These are phyloP conservation scores for Trypanosoma grayi DNA, from an alignment of 208 protist species.

Conservation along the genomic window DNA sequence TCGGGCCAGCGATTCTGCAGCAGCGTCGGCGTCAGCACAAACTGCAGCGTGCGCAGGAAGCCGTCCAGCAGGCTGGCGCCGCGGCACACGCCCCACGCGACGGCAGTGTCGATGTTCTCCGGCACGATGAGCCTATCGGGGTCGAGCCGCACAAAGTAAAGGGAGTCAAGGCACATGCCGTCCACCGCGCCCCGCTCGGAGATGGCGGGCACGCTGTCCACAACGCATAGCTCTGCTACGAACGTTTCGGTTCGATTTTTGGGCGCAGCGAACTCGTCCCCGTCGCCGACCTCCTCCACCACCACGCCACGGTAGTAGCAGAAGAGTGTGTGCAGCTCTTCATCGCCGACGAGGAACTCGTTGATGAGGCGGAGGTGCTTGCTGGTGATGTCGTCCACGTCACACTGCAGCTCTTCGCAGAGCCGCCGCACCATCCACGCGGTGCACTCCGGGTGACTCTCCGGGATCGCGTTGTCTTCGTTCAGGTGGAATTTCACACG, in stretches of 20 bases:
- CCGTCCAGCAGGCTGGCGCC: slow-evolving; percentile 72
- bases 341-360: slow-evolving; percentile 87
- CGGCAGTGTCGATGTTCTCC: slow-evolving; percentile 81
- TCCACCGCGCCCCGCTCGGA: slow-evolving; percentile 30
- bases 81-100: slow-evolving; percentile 78
- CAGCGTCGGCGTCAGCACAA: slow-evolving; percentile 80
- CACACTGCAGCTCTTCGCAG: slow-evolving; percentile 53
- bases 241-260: background rate
- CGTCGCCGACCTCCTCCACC: background rate
- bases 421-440: slow-evolving; percentile 71
- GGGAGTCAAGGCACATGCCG: slow-evolving; percentile 47
- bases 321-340: slow-evolving; percentile 65
- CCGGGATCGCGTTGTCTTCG: slow-evolving; percentile 25
- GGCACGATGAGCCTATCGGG: slow-evolving; percentile 79
- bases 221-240: slow-evolving; percentile 18
- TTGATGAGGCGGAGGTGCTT: slow-evolving; percentile 56
- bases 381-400: slow-evolving; percentile 36
- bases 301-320: slow-evolving; percentile 52
- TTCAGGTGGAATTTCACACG: slow-evolving; percentile 19
- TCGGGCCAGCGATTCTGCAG: slow-evolving; percentile 93
- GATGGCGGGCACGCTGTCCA: slow-evolving; percentile 32
- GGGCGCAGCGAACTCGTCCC: background rate
- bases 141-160: slow-evolving; percentile 80
- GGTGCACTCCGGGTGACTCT: slow-evolving; percentile 81
- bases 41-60: slow-evolving; percentile 85